Evolutionary conservation across 768 basidiomycete genomes (phyloP).

Genomic region (Nidularia pulvinata): DNA sequence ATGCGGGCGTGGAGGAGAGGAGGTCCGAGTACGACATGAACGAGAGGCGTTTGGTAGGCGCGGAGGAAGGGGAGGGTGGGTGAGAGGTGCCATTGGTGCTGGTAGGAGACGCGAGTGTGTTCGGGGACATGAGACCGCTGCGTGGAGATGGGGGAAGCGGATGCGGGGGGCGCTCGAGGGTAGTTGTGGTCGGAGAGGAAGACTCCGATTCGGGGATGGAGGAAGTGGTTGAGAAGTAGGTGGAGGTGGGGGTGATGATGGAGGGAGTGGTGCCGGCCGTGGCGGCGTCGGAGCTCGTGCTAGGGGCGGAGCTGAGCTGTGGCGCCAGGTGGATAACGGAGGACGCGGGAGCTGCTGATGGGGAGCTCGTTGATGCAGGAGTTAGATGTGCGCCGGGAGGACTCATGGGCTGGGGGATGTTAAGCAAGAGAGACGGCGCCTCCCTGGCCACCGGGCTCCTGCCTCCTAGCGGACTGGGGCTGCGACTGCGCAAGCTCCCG

Average conservation of each 20-base stretch:
- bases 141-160: conserved; percentile 9
- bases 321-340: no score
- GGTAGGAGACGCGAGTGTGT: conserved; percentile 6
- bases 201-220: conserved; percentile 1
- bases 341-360: no score
- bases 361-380: not conserved
- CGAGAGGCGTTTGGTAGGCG: conserved; percentile 69
- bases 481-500: conserved; percentile 65
- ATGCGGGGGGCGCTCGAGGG: conserved; percentile 6
- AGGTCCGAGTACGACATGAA: conserved; percentile 91
- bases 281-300: conserved; percentile 2
- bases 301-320: not conserved
- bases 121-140: conserved; percentile 11
- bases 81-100: conserved; percentile 7
- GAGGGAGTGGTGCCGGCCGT: conserved; percentile 18
- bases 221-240: conserved; percentile 37
- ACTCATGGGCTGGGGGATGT: conserved; percentile 30
- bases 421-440: conserved; percentile 33
- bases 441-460: conserved; percentile 2
- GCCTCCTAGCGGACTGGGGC: conserved; percentile 58
- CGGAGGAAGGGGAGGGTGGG: conserved; percentile 45
- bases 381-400: conserved; percentile 4
- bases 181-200: conserved; percentile 7
- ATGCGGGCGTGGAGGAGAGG: conserved; percentile 72
- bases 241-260: conserved; percentile 45